Evolutionary conservation across 139 green algal genomes (phyloP).

Genomic region (Auxenochlorella pyrenoidosa): DNA sequence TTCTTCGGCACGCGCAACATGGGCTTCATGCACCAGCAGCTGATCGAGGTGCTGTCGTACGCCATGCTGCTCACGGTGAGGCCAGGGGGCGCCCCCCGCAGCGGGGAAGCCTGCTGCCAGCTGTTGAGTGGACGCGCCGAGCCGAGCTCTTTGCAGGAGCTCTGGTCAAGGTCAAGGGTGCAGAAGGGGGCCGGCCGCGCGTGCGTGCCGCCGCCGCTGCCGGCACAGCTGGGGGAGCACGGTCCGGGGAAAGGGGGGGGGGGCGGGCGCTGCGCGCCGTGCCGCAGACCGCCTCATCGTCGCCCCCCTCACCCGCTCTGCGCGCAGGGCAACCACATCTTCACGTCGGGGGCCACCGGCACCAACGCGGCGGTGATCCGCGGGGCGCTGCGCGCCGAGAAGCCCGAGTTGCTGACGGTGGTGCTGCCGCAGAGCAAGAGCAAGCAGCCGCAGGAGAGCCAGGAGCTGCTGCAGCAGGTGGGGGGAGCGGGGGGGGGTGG

Average conservation of each 20-base stretch:
- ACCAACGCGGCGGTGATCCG: constrained; percentile 99
- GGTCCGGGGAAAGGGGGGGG: too few species aligned
- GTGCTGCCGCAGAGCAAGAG: constrained; percentile 91
- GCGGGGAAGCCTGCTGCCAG: constrained; percentile 31
- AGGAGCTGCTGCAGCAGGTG: constrained; percentile 90
- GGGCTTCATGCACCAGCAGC: constrained; percentile 97
- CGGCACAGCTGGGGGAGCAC: neutral
- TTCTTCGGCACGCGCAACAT: constrained; percentile 99
- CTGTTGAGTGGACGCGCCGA: too few species aligned
- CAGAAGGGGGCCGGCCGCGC: too few species aligned
- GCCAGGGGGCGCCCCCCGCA: too few species aligned
- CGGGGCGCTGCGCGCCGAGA: constrained; percentile 92
- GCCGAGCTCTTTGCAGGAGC: too few species aligned
- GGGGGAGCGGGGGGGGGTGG: constrained; percentile 29
- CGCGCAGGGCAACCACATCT: constrained; percentile 95
- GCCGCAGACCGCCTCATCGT: neutral
- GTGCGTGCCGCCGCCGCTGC: neutral
- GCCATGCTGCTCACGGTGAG: constrained; percentile 95
- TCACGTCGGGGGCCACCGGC: constrained; percentile 94
- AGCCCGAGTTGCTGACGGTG: constrained; percentile 94
- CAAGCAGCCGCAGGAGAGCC: constrained; percentile 92
- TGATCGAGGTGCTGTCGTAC: constrained; percentile 98
- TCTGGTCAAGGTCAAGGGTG: too few species aligned
- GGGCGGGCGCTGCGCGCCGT: neutral
- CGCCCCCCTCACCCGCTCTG: neutral